phyloP scores from a whole-genome alignment of 208 protist genomes.

The Perkinsela sp. region DNA sequence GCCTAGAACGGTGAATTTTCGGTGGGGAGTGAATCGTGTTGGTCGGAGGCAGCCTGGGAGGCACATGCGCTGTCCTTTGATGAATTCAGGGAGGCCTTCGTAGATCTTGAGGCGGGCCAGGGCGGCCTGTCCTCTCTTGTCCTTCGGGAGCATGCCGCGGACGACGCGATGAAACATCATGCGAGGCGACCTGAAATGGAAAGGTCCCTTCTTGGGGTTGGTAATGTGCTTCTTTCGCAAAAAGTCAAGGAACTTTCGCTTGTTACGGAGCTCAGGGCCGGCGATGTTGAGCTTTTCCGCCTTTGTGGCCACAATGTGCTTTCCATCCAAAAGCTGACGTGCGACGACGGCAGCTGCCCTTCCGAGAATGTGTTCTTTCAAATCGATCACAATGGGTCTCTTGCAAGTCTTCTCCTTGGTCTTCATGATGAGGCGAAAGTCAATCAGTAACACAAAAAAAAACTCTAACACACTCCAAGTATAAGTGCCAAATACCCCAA shows the following conservation, averaged over 20 bases:
- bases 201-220: conserved; percentile 86
- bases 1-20: conserved; percentile 39
- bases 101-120: conserved; percentile 35
- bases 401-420: conserved; percentile 8
- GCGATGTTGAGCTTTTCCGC: conserved; percentile 83
- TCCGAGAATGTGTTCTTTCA: conserved; percentile 86
- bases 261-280: conserved; percentile 87
- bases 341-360: conserved; percentile 83
- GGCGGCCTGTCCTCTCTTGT: conserved; percentile 38
- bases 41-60: conserved; percentile 40
- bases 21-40: conserved; percentile 27
- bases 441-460: no score
- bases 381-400: conserved; percentile 73
- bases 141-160: conserved; percentile 87
- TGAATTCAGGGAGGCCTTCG: conserved; percentile 37
- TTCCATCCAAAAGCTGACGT: conserved; percentile 84
- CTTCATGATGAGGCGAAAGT: no score
- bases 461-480: no score
- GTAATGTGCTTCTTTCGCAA: conserved; percentile 82
- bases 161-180: conserved; percentile 79
- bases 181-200: conserved; percentile 85
- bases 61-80: conserved; percentile 22
- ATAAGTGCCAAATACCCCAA: no score
- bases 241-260: conserved; percentile 73
- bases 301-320: conserved; percentile 81